A percentile compares a stretch with the other conserved stretches of the same genome.
Conservation (phyloP, 768 basidiomycete species). For the Hygrocybe punicea region DNA sequence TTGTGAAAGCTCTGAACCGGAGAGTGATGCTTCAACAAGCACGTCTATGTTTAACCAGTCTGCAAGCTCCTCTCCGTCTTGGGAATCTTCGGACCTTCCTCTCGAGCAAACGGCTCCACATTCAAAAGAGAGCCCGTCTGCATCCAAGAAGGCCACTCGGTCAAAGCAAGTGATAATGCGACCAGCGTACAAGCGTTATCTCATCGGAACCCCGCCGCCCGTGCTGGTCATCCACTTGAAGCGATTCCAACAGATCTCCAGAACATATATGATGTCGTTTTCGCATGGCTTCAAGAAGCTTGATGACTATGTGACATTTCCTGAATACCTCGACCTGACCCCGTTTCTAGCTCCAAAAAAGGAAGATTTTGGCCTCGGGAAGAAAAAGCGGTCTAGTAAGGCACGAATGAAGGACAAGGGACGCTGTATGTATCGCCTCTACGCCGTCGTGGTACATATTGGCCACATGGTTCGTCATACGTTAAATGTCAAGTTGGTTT, state of each 20-base stretch:
- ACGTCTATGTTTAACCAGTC: slow-evolving; percentile 28
- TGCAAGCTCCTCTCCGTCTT: slow-evolving; percentile 6
- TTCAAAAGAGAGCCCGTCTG: background rate
- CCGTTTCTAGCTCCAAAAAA: slow-evolving; percentile 83
- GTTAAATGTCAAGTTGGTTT: background rate
- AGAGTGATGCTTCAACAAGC: slow-evolving; percentile 41
- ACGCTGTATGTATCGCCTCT: slow-evolving; percentile 63
- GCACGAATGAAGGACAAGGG: slow-evolving; percentile 31
- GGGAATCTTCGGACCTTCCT: slow-evolving; percentile 13
- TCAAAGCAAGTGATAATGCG: slow-evolving; percentile 69
- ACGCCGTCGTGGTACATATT: slow-evolving; percentile 82
- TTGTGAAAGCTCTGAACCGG: slow-evolving; percentile 42
- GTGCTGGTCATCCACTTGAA: slow-evolving; percentile 91
- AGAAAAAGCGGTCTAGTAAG: slow-evolving; percentile 18
- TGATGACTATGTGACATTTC: slow-evolving; percentile 89
- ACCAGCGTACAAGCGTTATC: slow-evolving; percentile 90
- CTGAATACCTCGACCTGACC: slow-evolving; percentile 76
- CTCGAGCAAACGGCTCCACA: background rate
- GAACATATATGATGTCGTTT: slow-evolving; percentile 58
- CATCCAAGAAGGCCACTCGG: slow-evolving; percentile 26
- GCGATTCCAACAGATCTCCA: slow-evolving; percentile 84
- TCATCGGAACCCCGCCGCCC: slow-evolving; percentile 81
- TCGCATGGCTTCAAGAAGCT: slow-evolving; percentile 80
- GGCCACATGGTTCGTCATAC: slow-evolving; percentile 68
- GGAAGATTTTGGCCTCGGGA: slow-evolving; percentile 62